phyloP scores from a whole-genome alignment of 371 early-diverging fungal species.

The Mucor lusitanicus region DNA sequence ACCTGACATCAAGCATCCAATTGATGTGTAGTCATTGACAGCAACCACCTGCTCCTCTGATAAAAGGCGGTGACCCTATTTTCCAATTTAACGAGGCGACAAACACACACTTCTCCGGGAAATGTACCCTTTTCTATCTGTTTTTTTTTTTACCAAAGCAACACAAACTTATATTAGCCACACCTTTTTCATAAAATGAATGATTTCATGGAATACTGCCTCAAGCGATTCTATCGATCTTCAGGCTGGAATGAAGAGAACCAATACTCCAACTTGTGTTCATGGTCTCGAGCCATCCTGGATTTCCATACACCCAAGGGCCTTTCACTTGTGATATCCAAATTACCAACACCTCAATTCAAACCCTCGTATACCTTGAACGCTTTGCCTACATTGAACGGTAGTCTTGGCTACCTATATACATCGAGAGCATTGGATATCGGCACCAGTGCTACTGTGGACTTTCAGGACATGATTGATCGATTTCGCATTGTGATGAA shows the following conservation, averaged over 20 bases:
- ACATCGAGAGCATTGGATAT: constrained; percentile 71
- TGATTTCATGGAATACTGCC: constrained; percentile 84
- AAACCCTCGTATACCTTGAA: constrained; percentile 78
- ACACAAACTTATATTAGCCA: not conserved
- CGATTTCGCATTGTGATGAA: constrained; percentile 50
- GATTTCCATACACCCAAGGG: constrained; percentile 81
- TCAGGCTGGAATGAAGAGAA: constrained; percentile 80
- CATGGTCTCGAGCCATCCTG: constrained; percentile 71
- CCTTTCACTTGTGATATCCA: constrained; percentile 70
- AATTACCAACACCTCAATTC: constrained; percentile 73
- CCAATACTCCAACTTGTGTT: constrained; percentile 76
- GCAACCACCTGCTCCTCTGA: no score
- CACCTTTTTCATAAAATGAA: constrained; percentile 48
- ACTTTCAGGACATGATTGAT: constrained; percentile 61
- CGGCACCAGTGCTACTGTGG: constrained; percentile 61
- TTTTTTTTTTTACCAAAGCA: not conserved
- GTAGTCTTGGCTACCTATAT: constrained; percentile 82
- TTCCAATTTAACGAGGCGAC: no score
- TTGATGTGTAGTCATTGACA: no score
- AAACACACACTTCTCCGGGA: no score
- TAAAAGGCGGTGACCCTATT: no score
- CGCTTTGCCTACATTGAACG: constrained; percentile 66
- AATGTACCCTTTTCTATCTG: no score
- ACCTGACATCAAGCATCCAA: no score
- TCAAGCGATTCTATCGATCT: constrained; percentile 75